These are phyloP conservation scores for Prunus mume DNA, from an alignment of 306 rosid genomes.

Conservation along the genomic window DNA sequence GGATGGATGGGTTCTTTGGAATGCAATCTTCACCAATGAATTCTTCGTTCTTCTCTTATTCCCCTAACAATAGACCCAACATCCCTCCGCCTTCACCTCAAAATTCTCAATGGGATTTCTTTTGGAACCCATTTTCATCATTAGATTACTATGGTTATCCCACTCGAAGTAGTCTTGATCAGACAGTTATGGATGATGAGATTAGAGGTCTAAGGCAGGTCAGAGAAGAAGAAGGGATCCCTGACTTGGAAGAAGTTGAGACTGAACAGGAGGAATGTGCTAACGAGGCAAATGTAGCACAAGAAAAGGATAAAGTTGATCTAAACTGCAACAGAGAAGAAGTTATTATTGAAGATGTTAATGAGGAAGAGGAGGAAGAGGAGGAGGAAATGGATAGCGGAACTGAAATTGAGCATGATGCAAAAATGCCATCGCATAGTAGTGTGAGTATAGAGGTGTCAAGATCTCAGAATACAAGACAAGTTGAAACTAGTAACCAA, in stretches of 20 bases:
- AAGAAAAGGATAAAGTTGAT: conserved; percentile 42
- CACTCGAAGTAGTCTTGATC: conserved; percentile 44
- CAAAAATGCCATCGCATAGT: conserved; percentile 22
- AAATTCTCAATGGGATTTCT: conserved; percentile 83
- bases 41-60: conserved; percentile 54
- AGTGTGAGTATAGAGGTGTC: conserved; percentile 41
- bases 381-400: conserved; percentile 32
- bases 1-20: conserved; percentile 52
- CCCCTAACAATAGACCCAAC: conserved; percentile 53
- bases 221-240: conserved; percentile 88
- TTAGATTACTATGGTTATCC: conserved; percentile 77
- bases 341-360: conserved; percentile 62
- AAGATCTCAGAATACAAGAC: conserved; percentile 52
- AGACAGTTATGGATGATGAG: conserved; percentile 55
- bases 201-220: conserved; percentile 64
- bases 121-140: conserved; percentile 91
- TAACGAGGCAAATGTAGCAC: conserved; percentile 36
- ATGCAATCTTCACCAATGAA: conserved; percentile 64
- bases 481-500: conserved; percentile 41
- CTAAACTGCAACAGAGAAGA: conserved; percentile 47
- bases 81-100: conserved; percentile 79
- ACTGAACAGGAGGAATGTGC: conserved; percentile 49
- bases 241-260: conserved; percentile 77
- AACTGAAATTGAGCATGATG: conserved; percentile 34
- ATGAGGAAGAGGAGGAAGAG: conserved; percentile 48